Percentiles rank a stretch among this genome's conserved stretches.
These are phyloP conservation scores for Pichia rugopelliculosa DNA, from an alignment of 805 yeast genomes.

Conservation along the genomic window DNA sequence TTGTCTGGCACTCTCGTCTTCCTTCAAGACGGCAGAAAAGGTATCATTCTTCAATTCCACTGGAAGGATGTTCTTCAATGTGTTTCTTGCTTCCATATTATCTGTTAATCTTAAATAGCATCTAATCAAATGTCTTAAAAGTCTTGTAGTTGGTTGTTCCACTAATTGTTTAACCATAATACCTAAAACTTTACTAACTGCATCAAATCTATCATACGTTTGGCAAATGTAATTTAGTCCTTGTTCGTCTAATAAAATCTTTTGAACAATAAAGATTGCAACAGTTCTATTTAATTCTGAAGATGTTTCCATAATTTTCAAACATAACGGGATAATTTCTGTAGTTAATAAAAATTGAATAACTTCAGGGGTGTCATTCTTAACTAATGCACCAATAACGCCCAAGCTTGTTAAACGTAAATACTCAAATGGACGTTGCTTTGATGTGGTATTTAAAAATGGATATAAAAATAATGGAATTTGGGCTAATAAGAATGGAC, in stretches of 20 bases:
- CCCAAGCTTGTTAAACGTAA: slow-evolving; percentile 88
- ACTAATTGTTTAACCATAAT: slow-evolving; percentile 82
- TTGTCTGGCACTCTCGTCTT: slow-evolving; percentile 81
- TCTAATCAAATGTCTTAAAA: slow-evolving; percentile 87
- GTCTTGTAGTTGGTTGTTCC: slow-evolving; percentile 68
- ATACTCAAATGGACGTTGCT: slow-evolving; percentile 90
- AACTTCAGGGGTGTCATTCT: slow-evolving; percentile 92
- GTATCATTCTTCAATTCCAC: slow-evolving; percentile 85
- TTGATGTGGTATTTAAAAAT: slow-evolving; percentile 83
- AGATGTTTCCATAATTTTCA: slow-evolving; percentile 91
- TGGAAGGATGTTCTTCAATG: slow-evolving; percentile 76
- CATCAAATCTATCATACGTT: slow-evolving; percentile 88
- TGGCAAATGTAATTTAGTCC: slow-evolving; percentile 92
- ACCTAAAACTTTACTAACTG: slow-evolving; percentile 82
- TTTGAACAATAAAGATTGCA: slow-evolving; percentile 92
- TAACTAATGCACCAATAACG: slow-evolving; percentile 93
- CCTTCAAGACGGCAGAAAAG: slow-evolving; percentile 68
- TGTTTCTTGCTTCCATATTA: slow-evolving; percentile 82
- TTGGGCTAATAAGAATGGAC: slow-evolving; percentile 78
- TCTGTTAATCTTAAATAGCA: slow-evolving; percentile 89
- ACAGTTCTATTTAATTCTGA: slow-evolving; percentile 93
- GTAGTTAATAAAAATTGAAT: slow-evolving; percentile 88
- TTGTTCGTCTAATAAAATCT: slow-evolving; percentile 82
- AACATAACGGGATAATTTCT: slow-evolving; percentile 90
- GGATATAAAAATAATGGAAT: slow-evolving; percentile 91